A percentile compares a stretch with the other conserved stretches of the same genome.
Conservation (phyloP, 257 asterid genomes). For the Eustoma russellianum region DNA sequence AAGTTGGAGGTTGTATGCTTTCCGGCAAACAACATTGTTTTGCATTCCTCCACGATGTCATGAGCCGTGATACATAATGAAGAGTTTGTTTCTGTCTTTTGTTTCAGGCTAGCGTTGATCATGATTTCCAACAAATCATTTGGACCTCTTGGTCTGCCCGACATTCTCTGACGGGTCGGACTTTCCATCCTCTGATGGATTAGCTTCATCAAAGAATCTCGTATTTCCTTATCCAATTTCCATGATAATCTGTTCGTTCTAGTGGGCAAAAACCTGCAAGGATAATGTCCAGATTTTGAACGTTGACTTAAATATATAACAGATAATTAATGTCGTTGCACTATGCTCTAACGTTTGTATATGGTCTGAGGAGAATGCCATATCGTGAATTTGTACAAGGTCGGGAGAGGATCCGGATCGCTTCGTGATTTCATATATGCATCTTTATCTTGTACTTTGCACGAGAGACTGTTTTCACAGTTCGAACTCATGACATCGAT, state of each 20-base stretch:
- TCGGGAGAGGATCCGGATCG: no score
- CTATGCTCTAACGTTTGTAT: no score
- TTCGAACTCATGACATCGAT: no score
- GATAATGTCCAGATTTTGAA: no score
- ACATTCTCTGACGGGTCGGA: slow-evolving; percentile 18
- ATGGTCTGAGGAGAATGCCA: no score
- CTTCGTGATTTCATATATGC: no score
- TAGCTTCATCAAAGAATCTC: slow-evolving; percentile 54
- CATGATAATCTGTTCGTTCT: slow-evolving; percentile 66
- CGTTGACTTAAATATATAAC: no score
- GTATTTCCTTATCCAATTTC: slow-evolving; percentile 74
- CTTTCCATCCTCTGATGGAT: slow-evolving; percentile 36
- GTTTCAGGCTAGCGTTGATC: slow-evolving; percentile 48
- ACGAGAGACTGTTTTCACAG: no score
- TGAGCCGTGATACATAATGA: slow-evolving; percentile 22
- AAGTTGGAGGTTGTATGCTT: slow-evolving; percentile 73
- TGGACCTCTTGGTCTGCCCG: slow-evolving; percentile 62
- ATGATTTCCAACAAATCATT: slow-evolving; percentile 70
- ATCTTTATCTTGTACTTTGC: no score
- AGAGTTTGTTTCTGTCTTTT: slow-evolving; percentile 7
- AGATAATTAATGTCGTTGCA: no score
- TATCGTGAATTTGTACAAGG: no score
- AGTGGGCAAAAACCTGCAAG: slow-evolving; percentile 65
- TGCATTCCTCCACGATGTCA: slow-evolving; percentile 93
- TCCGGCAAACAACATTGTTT: slow-evolving; percentile 87